A percentile compares a stretch with the other conserved stretches of the same genome.
Evolutionary conservation across 2,329 filamentous ascomycete species (phyloP).

Genomic region (Colletotrichum tropicicola): DNA sequence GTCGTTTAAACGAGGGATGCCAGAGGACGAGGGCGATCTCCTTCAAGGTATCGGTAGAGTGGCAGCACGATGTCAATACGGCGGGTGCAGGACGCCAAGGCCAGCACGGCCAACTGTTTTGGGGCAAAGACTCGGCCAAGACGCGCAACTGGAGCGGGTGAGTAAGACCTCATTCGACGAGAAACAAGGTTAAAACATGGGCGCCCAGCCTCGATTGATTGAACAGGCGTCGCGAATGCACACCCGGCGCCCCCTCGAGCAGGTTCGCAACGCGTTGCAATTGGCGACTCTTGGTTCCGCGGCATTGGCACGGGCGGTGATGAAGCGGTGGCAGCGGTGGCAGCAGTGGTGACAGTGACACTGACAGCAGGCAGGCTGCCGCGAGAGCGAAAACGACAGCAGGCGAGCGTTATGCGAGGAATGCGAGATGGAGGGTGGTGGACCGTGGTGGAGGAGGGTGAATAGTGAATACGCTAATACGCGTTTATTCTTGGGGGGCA

Average conservation of each 20-base stretch:
- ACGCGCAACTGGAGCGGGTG: neutral
- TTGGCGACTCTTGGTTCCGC: neutral
- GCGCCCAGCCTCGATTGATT: neutral
- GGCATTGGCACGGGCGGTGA: neutral
- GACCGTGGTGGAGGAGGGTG: no score
- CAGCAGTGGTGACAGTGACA: neutral
- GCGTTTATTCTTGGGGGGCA: no score
- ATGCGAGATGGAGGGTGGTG: neutral
- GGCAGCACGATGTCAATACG: constrained; percentile 17
- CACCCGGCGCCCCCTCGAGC: neutral
- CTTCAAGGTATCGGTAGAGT: neutral
- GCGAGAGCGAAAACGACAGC: constrained; percentile 11
- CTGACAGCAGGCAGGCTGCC: neutral
- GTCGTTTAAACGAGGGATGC: neutral
- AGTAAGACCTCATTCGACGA: constrained; percentile 1
- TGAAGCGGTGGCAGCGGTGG: neutral
- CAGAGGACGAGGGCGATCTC: constrained; percentile 1
- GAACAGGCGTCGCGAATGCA: neutral
- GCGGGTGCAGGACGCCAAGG: constrained; percentile 12
- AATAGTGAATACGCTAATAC: constrained; percentile 4
- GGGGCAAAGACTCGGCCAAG: constrained; percentile 12
- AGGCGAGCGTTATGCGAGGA: neutral
- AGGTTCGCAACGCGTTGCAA: neutral
- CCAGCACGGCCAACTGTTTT: constrained; percentile 8
- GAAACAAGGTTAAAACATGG: constrained; percentile 7